A percentile compares a stretch with the other conserved stretches of the same genome.
phyloP scores from a whole-genome alignment of 768 basidiomycete species.

The Goffeauzyma gilvescens region DNA sequence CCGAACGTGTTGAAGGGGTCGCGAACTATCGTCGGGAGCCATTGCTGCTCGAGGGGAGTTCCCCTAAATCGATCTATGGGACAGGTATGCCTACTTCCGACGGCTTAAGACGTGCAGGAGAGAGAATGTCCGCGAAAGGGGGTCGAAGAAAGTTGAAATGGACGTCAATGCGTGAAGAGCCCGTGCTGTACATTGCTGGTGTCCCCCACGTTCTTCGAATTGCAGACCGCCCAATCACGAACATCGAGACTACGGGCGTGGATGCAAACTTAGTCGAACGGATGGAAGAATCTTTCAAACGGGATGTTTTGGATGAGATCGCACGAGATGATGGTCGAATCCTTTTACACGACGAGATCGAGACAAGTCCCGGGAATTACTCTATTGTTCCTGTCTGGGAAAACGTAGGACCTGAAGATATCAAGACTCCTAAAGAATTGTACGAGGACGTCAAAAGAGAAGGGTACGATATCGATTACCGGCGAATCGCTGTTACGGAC shows the following conservation, averaged over 20 bases:
- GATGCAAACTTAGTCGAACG: conserved; percentile 72
- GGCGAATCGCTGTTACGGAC: conserved; percentile 74
- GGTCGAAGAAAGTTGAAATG: conserved; percentile 62
- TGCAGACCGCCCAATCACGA: conserved; percentile 70
- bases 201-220: conserved; percentile 41
- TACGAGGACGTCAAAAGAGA: conserved; percentile 28
- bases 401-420: conserved; percentile 40
- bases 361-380: conserved; percentile 75
- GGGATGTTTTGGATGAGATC: conserved; percentile 71
- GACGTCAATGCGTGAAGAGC: conserved; percentile 94
- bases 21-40: conserved; percentile 80
- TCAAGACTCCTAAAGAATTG: conserved; percentile 31
- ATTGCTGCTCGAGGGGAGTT: conserved; percentile 30
- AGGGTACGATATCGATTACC: conserved; percentile 53
- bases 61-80: conserved; percentile 21
- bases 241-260: conserved; percentile 89
- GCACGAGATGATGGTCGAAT: conserved; percentile 50
- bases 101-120: conserved; percentile 59
- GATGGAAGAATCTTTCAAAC: conserved; percentile 76
- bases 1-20: conserved; percentile 82
- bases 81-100: conserved; percentile 28
- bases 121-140: conserved; percentile 59
- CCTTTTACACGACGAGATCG: conserved; percentile 84
- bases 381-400: conserved; percentile 92
- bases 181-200: conserved; percentile 74